Conservation (phyloP, 345 rosid genomes). For the Rhizophora apiculata region DNA sequence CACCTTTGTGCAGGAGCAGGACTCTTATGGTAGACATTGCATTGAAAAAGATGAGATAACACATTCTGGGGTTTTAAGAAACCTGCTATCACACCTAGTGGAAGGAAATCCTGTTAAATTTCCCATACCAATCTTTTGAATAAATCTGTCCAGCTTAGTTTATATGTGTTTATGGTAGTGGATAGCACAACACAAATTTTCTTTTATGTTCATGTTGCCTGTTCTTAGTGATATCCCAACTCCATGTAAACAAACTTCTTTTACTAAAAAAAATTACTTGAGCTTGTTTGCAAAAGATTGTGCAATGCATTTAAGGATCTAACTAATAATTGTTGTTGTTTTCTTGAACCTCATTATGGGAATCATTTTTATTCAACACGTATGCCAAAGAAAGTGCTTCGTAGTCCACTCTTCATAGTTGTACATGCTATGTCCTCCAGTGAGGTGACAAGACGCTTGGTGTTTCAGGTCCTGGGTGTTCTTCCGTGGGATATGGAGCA, state of each 20-base stretch:
- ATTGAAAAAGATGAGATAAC: neutral
- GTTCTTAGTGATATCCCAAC: constrained; percentile 13
- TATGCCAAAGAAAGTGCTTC: constrained; percentile 16
- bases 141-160: neutral
- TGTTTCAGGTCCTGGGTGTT: constrained; percentile 92
- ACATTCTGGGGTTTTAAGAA: neutral
- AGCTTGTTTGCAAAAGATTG: constrained; percentile 13
- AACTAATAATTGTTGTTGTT: constrained; percentile 15
- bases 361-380: constrained; percentile 14
- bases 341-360: constrained; percentile 4
- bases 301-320: constrained; percentile 7
- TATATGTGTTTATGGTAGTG: neutral
- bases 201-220: constrained; percentile 19
- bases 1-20: neutral
- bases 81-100: neutral
- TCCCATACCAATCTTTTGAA: constrained; percentile 13
- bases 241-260: neutral
- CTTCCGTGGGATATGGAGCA: constrained; percentile 96
- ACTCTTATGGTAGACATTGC: neutral
- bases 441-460: constrained; percentile 42
- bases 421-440: constrained; percentile 27
- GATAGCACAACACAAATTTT: constrained; percentile 2
- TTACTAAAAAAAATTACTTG: neutral
- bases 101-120: neutral
- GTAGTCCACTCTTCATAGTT: neutral